Base-by-base conservation (phyloP, 441 rosid genomes). In the Manihot esculenta region DNA sequence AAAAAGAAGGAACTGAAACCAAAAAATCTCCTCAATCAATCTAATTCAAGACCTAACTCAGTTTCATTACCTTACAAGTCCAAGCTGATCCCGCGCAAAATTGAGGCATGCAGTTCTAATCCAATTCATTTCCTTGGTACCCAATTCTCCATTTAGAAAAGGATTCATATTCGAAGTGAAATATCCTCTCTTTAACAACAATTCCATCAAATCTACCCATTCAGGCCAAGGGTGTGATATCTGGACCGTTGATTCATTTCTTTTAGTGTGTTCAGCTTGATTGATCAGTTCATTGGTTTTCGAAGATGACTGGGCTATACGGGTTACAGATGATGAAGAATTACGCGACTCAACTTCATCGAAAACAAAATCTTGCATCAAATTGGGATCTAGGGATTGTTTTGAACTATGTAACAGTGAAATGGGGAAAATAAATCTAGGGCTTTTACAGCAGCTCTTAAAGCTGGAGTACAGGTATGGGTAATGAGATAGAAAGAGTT, bases 191-290 rank as follows among this genome's bases (percentile, higher is more conserved):
- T 78, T 88, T 75, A 78, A 57, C 72, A 89, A 76, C 78, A 82
- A 71, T 23, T 82, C 87, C 88, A 91, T 88, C 74, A 93, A 76
- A 70, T 79, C 80, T 62, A 84, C 79, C 98, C 96, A 91, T 64
- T 91, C 94, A 14, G 87, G 91, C 96, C 93, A 93, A 17, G 90
- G 88, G 72, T 87, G 93, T 14, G 90, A 80, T 76, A 86, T 81
- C 74, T 66, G 79, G 50, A 77, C 70, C 30, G 23, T 55, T 15
- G 72, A 49, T 65, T 57, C 85, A 27, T 59, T 67, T 51, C 11
- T 60, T 24, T 44, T 47, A 11, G 15, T 27, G 57, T 68, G 56
- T 54, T 14, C 58, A 21, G 15, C 53, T 3, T 58, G 10, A 65
- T 9, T 38, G 12, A 35, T 15, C 10, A 54, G 41, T 57, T 65